Base-by-base conservation (phyloP, 2,329 filamentous ascomycete genomes). In the Sphaceloma murrayae region DNA sequence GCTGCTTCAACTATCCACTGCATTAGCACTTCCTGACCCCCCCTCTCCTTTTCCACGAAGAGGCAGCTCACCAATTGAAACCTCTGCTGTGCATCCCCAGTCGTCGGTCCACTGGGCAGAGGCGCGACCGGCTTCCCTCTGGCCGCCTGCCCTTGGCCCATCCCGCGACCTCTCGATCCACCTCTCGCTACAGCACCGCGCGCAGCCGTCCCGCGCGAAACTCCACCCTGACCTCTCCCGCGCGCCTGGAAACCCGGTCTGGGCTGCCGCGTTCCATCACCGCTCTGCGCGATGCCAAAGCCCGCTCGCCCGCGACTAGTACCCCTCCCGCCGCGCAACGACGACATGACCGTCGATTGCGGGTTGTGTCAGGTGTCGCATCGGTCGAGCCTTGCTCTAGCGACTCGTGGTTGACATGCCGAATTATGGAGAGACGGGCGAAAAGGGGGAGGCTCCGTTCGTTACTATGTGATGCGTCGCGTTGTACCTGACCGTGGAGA, bases 1-100 rank as follows among this genome's bases (percentile, higher is more conserved):
- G 59, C 48, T 65, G 56, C 62, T 73, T 73, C 51, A 66, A 61
- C 62, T 65, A 53, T 49, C 7, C n/a, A n/a, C n/a, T n/a, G n/a
- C n/a, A n/a, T n/a, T n/a, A n/a, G n/a, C n/a, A n/a, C n/a, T n/a
- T n/a, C n/a, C n/a, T n/a, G n/a, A n/a, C n/a, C n/a, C n/a, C n/a
- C n/a, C n/a, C n/a, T 53, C 29, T 34, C n/a, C n/a, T 24, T 14
- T n/a, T n/a, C n/a, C n/a, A n/a, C n/a, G n/a, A n/a, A n/a, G n/a
- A n/a, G n/a, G n/a, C n/a, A n/a, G 30, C 42, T 27, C 36, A 45
- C 42, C 42, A 22, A 27, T 22, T 45, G 42, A 22, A 45, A 45
- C 3, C 42, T 33, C 21, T 33, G 18, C 10, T 27, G 31, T 10
- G 31, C 19, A 10, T 45, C 42, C 8, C 42, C 42, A n/a, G 36